Percentiles rank a stretch among this genome's conserved stretches.
These are phyloP conservation scores for Cordyceps militaris DNA, from an alignment of 2,329 filamentous ascomycete genomes.

Conservation along the genomic window DNA sequence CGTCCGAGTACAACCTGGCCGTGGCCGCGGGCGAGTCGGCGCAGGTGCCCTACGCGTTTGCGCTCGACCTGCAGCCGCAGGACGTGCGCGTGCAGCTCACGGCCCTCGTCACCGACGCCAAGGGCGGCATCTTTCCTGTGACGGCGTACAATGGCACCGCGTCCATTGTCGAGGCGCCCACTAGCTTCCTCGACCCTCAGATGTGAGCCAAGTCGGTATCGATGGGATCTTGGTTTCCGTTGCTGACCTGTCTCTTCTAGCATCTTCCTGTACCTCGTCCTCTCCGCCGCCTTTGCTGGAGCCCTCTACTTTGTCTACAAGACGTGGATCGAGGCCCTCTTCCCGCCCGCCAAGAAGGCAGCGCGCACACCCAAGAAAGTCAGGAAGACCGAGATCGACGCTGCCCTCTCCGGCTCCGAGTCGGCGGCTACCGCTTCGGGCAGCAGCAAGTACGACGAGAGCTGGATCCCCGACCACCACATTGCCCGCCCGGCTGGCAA, in stretches of 20 bases:
- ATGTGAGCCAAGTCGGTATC: constrained; percentile 57
- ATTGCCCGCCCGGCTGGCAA: constrained; percentile 70
- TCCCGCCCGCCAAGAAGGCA: constrained; percentile 77
- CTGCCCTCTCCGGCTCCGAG: constrained; percentile 61
- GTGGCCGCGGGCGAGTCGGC: constrained; percentile 71
- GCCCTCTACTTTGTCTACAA: constrained; percentile 95
- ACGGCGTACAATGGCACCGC: constrained; percentile 76
- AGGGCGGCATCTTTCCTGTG: constrained; percentile 67
- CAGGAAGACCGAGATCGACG: constrained; percentile 60
- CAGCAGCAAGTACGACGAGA: constrained; percentile 74
- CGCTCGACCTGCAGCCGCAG: constrained; percentile 86
- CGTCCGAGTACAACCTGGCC: constrained; percentile 63
- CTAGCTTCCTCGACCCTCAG: constrained; percentile 88
- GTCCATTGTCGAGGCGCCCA: constrained; percentile 81
- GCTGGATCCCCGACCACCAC: constrained; percentile 88
- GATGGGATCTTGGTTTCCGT: background rate
- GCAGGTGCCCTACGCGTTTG: constrained; percentile 74
- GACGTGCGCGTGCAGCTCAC: constrained; percentile 73
- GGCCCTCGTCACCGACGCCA: constrained; percentile 62
- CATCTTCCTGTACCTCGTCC: constrained; percentile 95
- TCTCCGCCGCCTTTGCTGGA: constrained; percentile 68
- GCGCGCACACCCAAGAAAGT: constrained; percentile 51
- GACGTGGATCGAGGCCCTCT: constrained; percentile 93
- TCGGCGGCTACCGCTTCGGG: constrained; percentile 54
- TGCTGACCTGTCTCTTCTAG: constrained; percentile 38